These are phyloP conservation scores for Hypoxylon perforatum DNA, from an alignment of 495 filamentous ascomycete genomes.

Conservation along the genomic window DNA sequence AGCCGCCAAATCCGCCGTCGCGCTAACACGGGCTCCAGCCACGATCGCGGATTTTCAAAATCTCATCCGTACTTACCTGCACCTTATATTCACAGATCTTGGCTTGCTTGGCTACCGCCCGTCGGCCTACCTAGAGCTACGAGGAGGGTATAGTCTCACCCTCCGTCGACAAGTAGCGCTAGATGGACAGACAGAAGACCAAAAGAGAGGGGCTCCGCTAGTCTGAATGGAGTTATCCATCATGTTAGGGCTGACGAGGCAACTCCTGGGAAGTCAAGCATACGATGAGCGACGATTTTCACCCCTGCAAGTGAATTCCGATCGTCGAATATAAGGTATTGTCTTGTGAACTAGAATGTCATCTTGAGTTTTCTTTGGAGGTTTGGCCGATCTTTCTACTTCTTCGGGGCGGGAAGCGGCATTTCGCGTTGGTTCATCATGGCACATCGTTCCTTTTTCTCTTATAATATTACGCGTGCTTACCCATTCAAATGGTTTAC, in stretches of 20 bases:
- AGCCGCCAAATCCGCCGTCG: too few relatives aligned
- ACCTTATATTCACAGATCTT: too few relatives aligned
- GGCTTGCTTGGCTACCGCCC: too few relatives aligned
- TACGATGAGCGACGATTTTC: neutral
- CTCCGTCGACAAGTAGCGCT: neutral
- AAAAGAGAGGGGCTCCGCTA: neutral
- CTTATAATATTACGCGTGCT: constrained; percentile 38
- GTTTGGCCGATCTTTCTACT: neutral
- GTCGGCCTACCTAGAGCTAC: too few relatives aligned
- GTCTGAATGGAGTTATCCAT: neutral
- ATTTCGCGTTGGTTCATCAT: neutral
- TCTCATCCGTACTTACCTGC: too few relatives aligned
- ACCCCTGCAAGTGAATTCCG: neutral
- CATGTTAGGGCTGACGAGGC: neutral
- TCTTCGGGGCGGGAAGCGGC: neutral
- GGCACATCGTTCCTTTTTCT: constrained; percentile 43
- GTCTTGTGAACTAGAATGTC: too few relatives aligned
- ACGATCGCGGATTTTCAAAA: too few relatives aligned
- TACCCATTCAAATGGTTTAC: constrained; percentile 49
- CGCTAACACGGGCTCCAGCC: too few relatives aligned
- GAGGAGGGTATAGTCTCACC: too few relatives aligned
- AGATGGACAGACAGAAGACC: neutral
- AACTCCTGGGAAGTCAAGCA: neutral
- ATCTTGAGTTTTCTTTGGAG: too few relatives aligned
- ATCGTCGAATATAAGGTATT: neutral